These are phyloP conservation scores for fission yeast (Schizosaccharomyces pombe) DNA, from an alignment of 805 yeast genomes.

Conservation along the genomic window DNA sequence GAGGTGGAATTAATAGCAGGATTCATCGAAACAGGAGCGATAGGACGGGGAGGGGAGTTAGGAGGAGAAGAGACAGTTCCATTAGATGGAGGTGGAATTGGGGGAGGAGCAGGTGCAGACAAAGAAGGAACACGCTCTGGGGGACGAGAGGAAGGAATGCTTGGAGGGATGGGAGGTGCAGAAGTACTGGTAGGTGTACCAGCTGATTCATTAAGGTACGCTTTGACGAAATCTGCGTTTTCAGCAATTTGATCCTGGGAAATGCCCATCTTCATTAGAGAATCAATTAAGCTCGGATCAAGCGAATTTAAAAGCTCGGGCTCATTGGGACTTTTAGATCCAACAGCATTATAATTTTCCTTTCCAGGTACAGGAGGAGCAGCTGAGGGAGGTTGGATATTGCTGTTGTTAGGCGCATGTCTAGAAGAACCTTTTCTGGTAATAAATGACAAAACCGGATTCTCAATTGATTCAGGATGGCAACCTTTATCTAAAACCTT, in stretches of 20 bases:
- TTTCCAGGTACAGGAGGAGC: background rate
- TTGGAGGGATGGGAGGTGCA: conserved; percentile 4
- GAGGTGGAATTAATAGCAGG: conserved; percentile 10
- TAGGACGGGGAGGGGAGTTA: conserved; percentile 10
- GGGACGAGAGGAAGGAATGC: conserved; percentile 19
- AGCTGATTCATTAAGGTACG: conserved; percentile 49
- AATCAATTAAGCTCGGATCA: background rate
- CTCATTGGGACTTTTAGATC: background rate
- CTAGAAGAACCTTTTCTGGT: background rate
- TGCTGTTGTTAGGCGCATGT: background rate
- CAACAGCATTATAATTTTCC: too few relatives aligned
- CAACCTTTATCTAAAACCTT: conserved; percentile 52
- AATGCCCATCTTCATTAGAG: conserved; percentile 36
- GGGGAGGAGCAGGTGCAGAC: conserved; percentile 14
- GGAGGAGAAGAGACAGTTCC: conserved; percentile 11
- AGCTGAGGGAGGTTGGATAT: background rate
- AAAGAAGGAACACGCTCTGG: conserved; percentile 8
- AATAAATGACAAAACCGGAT: background rate
- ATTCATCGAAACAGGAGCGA: conserved; percentile 9
- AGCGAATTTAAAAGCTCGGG: background rate
- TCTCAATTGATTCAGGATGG: background rate
- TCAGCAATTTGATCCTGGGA: conserved; percentile 76
- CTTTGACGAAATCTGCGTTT: conserved; percentile 59
- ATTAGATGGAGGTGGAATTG: conserved; percentile 5
- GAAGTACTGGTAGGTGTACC: conserved; percentile 28